Conservation (phyloP, 441 rosid genomes). For the Bocquillonia castaneifolia region DNA sequence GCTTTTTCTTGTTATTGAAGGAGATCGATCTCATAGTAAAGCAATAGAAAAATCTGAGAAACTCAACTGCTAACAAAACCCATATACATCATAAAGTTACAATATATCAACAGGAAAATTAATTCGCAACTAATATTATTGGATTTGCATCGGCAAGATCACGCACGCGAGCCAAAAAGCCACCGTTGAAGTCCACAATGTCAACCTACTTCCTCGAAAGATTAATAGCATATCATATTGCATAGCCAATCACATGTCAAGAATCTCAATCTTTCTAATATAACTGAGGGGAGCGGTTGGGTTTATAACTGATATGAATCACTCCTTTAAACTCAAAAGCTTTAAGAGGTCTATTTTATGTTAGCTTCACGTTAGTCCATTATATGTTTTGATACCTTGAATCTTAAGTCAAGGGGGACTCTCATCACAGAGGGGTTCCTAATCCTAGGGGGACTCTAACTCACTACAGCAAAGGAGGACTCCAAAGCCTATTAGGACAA, state of each 20-base stretch:
- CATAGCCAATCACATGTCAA: neutral
- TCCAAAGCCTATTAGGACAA: too few relatives aligned
- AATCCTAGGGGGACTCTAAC: too few relatives aligned
- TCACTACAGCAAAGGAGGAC: too few relatives aligned
- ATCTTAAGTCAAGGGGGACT: too few relatives aligned
- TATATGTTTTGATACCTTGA: too few relatives aligned
- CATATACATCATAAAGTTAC: neutral
- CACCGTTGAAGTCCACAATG: slow-evolving; percentile 91
- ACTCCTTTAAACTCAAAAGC: too few relatives aligned
- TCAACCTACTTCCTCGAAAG: slow-evolving; percentile 57
- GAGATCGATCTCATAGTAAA: slow-evolving; percentile 62
- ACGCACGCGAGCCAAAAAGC: slow-evolving; percentile 86
- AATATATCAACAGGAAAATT: slow-evolving; percentile 17
- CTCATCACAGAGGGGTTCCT: too few relatives aligned
- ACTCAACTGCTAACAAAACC: neutral
- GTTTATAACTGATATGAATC: too few relatives aligned
- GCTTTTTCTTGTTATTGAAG: too few relatives aligned
- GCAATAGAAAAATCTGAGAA: slow-evolving; percentile 9
- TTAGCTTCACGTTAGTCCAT: too few relatives aligned
- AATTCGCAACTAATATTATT: slow-evolving; percentile 64
- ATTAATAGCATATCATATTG: slow-evolving; percentile 12
- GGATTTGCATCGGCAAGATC: slow-evolving; percentile 94
- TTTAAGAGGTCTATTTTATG: too few relatives aligned
- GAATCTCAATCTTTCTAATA: neutral
- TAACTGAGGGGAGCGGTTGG: too few relatives aligned